These are phyloP conservation scores for Calonectria pauciramosa DNA, from an alignment of 2,329 filamentous ascomycete species.

Conservation along the genomic window DNA sequence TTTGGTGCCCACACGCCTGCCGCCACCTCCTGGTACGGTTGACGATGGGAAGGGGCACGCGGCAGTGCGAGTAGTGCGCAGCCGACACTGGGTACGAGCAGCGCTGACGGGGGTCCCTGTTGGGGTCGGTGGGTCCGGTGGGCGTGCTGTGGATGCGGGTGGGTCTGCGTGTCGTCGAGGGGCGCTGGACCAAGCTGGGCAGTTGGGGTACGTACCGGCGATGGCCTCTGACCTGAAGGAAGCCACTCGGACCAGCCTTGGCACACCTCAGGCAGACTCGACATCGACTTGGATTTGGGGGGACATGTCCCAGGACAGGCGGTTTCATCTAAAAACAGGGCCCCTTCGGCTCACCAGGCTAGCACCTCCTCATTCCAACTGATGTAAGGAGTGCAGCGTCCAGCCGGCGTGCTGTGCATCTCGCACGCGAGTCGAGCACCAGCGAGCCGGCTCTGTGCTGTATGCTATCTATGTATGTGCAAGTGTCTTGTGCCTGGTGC, in stretches of 20 bases:
- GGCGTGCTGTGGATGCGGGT: neutral
- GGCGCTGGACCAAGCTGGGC: neutral
- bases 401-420: slow-evolving; percentile 6
- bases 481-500: neutral
- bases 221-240: slow-evolving; percentile 18
- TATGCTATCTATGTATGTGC: neutral
- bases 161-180: slow-evolving; percentile 13
- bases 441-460: neutral
- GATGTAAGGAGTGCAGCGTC: neutral
- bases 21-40: slow-evolving; percentile 29
- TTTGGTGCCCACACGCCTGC: slow-evolving; percentile 20
- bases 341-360: neutral
- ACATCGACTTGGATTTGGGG: neutral
- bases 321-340: slow-evolving; percentile 31
- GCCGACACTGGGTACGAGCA: slow-evolving; percentile 26
- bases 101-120: slow-evolving; percentile 12
- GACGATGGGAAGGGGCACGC: slow-evolving; percentile 20
- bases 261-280: slow-evolving; percentile 8
- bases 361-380: slow-evolving; percentile 25
- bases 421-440: neutral
- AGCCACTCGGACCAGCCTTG: slow-evolving; percentile 24
- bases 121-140: slow-evolving; percentile 9
- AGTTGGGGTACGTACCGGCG: slow-evolving; percentile 21
- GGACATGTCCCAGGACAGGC: slow-evolving; percentile 1
- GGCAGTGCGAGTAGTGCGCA: slow-evolving; percentile 15